Base-by-base conservation (phyloP, 805 yeast genomes). In the Priceomyces fermenticarens region DNA sequence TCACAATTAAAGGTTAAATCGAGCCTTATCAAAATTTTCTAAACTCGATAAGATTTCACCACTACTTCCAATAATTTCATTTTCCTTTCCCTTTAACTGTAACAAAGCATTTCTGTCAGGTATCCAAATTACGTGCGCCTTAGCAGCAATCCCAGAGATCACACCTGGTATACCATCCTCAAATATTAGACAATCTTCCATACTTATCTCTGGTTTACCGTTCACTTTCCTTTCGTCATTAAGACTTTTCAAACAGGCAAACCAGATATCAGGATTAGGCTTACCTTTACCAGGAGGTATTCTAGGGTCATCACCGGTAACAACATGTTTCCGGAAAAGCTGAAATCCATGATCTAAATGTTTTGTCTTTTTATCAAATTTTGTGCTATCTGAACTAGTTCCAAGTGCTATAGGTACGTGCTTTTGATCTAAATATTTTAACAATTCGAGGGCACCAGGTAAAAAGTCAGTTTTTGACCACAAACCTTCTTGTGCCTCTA, bases 121-220 rank as follows among this genome's bases (percentile, higher is more conserved):
- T 10, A 90, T 85, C 99, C 98, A 93, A 36, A 91, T 75, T n/a
- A 91, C 96, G 40, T 73, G 74, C 10, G 88, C 85, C 9, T 89
- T 90, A 28, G 96, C 88, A 12, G 85, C 81, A 41, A 75, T 76
- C 10, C 96, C 99, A 3, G 96, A 83, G 12, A 69, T 56, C 15
- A 91, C 91, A 2, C 99, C 99, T 0, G 96, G 90, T 33, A 89
- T 70, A 2, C 97, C 98, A 63, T 93, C 99, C 68, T 93, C 99
- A 62, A 93, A 93, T 2, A 93, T 85, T 26, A 93, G 61, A 53
- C 95, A 86, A 54, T 93, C 96, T 26, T 79, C 81, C 3, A 91
- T 85, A 40, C 59, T 54, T 44, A 91, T 84, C 28, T 65, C 65
- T 1, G 59, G 69, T 17, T 65, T 58, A 2, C 72, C 76, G 2